Conservation (phyloP, 495 filamentous ascomycete species). For the Penicillium dipodomyicola region DNA sequence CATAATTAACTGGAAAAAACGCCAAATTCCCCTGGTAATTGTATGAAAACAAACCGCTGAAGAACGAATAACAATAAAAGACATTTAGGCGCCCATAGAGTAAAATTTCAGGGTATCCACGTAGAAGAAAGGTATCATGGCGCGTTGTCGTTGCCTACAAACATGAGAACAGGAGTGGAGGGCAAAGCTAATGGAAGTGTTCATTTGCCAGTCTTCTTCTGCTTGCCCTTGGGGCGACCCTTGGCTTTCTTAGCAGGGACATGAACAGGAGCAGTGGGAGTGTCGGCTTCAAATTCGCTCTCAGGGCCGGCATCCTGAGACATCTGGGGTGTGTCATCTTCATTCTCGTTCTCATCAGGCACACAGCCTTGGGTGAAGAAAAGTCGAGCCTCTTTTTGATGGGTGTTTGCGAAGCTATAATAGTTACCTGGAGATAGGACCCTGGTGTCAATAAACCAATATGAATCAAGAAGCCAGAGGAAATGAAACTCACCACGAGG, state of each 20-base stretch:
- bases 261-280: conserved; percentile 10
- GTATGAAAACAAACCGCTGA: conserved; percentile 30
- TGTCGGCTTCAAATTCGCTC: conserved; percentile 29
- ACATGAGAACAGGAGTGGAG: conserved; percentile 6
- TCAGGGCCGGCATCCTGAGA: conserved; percentile 29
- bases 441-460: not conserved
- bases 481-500: conserved; percentile 72
- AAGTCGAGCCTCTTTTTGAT: conserved; percentile 62
- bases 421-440: conserved; percentile 62
- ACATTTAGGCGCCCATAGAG: conserved; percentile 6
- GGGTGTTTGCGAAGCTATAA: conserved; percentile 77
- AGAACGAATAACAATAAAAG: conserved; percentile 17
- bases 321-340: conserved; percentile 18
- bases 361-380: conserved; percentile 85
- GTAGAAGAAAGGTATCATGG: conserved; percentile 24
- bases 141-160: conserved; percentile 18
- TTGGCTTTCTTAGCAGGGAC: conserved; percentile 24
- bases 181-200: not conserved
- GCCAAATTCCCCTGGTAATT: conserved; percentile 23
- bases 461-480: not conserved
- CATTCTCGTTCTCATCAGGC: conserved; percentile 32
- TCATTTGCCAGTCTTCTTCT: conserved; percentile 37
- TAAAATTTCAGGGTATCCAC: conserved; percentile 9
- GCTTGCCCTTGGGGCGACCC: conserved; percentile 43
- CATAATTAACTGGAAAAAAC: conserved; percentile 15